Percentiles rank a stretch among this genome's conserved stretches.
Conservation (phyloP, 768 basidiomycete species). For the Udeniomyces megalosporus region DNA sequence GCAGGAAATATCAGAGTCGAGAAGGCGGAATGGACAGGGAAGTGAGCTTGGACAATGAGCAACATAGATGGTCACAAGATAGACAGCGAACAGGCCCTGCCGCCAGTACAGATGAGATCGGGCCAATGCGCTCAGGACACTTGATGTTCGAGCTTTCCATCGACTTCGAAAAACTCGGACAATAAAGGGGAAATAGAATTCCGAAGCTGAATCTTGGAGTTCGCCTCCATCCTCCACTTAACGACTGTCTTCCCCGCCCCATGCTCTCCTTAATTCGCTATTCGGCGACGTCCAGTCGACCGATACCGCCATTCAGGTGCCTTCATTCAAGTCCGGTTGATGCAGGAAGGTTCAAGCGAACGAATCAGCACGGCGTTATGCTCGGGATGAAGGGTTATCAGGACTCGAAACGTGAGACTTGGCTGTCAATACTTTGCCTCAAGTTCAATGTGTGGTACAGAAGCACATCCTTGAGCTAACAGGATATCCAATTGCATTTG, state of each 20-base stretch:
- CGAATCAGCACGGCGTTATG: constrained; percentile 2
- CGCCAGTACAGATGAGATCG: too few relatives aligned
- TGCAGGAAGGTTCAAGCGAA: not conserved
- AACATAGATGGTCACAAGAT: too few relatives aligned
- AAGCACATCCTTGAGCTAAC: not conserved
- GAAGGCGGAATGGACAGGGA: constrained; percentile 28
- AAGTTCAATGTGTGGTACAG: too few relatives aligned
- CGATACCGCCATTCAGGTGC: not conserved
- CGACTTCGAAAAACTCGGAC: too few relatives aligned
- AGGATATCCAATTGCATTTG: not conserved
- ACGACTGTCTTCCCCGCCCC: not conserved
- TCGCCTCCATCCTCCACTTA: not conserved
- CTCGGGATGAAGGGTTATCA: not conserved
- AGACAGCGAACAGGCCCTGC: too few relatives aligned
- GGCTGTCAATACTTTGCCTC: not conserved
- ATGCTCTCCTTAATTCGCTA: not conserved
- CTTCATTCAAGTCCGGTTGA: not conserved
- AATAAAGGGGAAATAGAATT: too few relatives aligned
- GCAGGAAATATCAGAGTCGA: constrained; percentile 19
- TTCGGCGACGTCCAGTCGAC: not conserved
- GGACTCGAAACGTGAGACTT: not conserved
- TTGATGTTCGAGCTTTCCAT: too few relatives aligned
- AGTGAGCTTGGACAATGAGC: too few relatives aligned
- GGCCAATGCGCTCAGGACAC: too few relatives aligned
- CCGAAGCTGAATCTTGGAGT: too few relatives aligned